Evolutionary conservation across 1,284 basidiomycete species (phyloP), one percentile per base, ranked within the genome.

Genomic region (Cutaneotrichosporon sp.): DNA sequence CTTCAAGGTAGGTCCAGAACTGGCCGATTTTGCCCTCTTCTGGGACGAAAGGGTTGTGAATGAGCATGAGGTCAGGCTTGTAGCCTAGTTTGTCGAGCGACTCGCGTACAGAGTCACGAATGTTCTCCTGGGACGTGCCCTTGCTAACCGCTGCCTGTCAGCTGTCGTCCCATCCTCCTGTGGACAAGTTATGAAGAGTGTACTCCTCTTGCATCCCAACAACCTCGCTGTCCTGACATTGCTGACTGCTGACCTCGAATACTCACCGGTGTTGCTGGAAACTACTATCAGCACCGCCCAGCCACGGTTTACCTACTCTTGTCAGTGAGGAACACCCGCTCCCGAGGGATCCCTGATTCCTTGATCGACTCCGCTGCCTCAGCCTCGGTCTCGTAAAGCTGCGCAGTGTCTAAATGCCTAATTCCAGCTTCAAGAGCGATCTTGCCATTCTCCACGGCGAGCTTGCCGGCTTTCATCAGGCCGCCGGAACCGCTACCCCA

Each of bases 261-360:
- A 6, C 46, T 22, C 24, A 49, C 46, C 20, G 16, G 43, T 45
- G 42, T 54, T 54, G 42, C 24, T n/a, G 11, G 52, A 49, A 19
- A 54, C 45, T 53, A 31, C 7, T 14, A 34, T 48, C 41, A 53
- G 38, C 42, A 22, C 14, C 26, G 12, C n/a, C n/a, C 19, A 17
- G 8, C 17, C 10, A 2, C n/a, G n/a, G n/a, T n/a, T n/a, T 2
- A 53, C 67, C 37, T 44, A 67, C 68, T 42, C 62, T 84, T 84
- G 35, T 81, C 84, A 26, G 78, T 79, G 49, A 80, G 67, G 66
- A 76, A 79, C 34, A 79, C 64, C 16, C 79, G 72, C 44, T 75
- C 68, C 32, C 76, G 68, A 52, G 70, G 66, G 34, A 78, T 59
- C 0, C 76, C 76, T 8, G 68, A 66, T 29, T 75, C 69, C 51